Percentiles rank a stretch among this genome's conserved stretches.
These are phyloP conservation scores for Pseudonectria foliicola DNA, from an alignment of 2,329 filamentous ascomycete species.

Conservation along the genomic window DNA sequence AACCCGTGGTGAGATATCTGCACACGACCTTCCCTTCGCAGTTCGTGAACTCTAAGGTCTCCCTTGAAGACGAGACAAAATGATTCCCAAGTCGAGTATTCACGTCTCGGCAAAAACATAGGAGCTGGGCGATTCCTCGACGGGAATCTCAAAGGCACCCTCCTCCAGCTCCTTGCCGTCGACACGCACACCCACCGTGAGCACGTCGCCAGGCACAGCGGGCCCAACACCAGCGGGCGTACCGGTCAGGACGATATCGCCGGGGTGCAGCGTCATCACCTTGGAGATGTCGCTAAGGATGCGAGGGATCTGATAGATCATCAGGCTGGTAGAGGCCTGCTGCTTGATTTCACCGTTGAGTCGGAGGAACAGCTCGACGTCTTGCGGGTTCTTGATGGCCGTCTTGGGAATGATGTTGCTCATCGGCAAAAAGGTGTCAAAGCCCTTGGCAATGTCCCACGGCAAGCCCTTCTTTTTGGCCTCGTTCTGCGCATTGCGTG, in stretches of 20 bases:
- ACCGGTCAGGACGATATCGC: constrained; percentile 91
- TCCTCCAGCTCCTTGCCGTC: constrained; percentile 77
- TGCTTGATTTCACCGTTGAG: constrained; percentile 77
- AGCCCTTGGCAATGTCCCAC: constrained; percentile 95
- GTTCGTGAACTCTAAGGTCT: no score
- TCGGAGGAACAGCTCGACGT: constrained; percentile 76
- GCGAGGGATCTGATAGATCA: constrained; percentile 86
- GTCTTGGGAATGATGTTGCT: constrained; percentile 73
- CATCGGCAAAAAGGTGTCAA: constrained; percentile 93
- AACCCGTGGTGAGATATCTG: no score
- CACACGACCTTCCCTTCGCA: no score
- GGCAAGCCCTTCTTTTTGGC: constrained; percentile 92
- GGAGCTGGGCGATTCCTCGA: constrained; percentile 69
- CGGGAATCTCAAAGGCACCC: constrained; percentile 73
- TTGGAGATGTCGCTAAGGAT: constrained; percentile 86
- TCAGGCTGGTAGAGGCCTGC: constrained; percentile 81
- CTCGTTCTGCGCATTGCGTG: constrained; percentile 89
- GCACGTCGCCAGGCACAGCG: constrained; percentile 77
- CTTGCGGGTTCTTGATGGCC: constrained; percentile 77
- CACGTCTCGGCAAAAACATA: constrained; percentile 74
- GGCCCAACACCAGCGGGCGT: constrained; percentile 93
- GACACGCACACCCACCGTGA: constrained; percentile 76
- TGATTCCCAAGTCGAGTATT: constrained; percentile 6
- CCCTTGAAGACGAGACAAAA: no score
- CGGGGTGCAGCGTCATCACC: constrained; percentile 88